Evolutionary conservation across 1,139 yeast genomes (phyloP).

Genomic region (Magnusiomyces suaveolens): DNA sequence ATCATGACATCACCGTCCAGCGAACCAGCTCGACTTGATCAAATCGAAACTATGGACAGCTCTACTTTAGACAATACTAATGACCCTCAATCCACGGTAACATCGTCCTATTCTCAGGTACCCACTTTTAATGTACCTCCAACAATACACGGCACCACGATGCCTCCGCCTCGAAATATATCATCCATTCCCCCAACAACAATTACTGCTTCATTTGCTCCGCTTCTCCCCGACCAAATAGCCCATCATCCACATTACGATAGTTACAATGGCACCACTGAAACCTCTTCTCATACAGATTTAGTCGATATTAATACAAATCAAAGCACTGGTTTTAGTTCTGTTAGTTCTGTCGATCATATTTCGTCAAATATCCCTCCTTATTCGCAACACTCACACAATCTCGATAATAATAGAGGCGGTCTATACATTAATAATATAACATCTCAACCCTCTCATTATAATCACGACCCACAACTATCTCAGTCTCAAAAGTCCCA

Average conservation of each 20-base stretch:
- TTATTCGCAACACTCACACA: background rate
- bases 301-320: background rate
- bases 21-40: background rate
- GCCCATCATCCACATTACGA: background rate
- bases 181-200: background rate
- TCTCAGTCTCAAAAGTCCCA: background rate
- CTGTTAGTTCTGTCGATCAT: background rate
- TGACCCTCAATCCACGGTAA: background rate
- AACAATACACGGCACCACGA: background rate
- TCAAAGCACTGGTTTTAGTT: background rate
- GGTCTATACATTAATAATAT: background rate
- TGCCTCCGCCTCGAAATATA: background rate
- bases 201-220: background rate
- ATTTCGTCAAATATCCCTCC: background rate
- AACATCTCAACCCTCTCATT: background rate
- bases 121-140: background rate
- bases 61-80: no score
- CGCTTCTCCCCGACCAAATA: background rate
- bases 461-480: background rate
- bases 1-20: constrained; percentile 1
- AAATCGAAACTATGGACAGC: no score
- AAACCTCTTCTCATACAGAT: background rate
- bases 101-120: background rate
- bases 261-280: background rate
- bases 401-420: background rate